Percentiles rank a stretch among this genome's conserved stretches.
phyloP scores from a whole-genome alignment of 75 land plant species.

The Picea sitchensis region DNA sequence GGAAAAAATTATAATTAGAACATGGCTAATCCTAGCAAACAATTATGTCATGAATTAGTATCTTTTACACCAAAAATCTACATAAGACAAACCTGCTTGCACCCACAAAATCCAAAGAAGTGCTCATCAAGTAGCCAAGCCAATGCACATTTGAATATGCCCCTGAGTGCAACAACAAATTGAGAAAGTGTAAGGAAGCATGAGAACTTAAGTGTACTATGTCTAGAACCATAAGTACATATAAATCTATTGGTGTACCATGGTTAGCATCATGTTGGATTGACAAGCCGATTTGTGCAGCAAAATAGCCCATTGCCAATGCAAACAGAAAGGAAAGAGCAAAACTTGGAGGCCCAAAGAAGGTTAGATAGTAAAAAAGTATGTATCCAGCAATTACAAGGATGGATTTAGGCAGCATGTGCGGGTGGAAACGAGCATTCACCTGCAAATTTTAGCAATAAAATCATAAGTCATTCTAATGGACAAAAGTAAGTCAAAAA shows the following conservation, averaged over 20 bases:
- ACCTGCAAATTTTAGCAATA: constrained; percentile 23
- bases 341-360: constrained; percentile 31
- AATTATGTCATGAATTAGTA: background rate
- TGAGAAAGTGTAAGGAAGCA: background rate
- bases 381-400: constrained; percentile 23
- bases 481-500: background rate
- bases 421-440: constrained; percentile 37
- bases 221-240: background rate
- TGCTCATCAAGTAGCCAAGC: constrained; percentile 44
- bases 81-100: constrained; percentile 39
- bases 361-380: constrained; percentile 34
- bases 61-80: background rate
- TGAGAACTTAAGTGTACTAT: background rate
- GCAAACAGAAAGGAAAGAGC: constrained; percentile 22
- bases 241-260: constrained; percentile 19
- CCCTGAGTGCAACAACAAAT: constrained; percentile 16
- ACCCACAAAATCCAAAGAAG: constrained; percentile 40
- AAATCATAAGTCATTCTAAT: background rate
- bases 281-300: constrained; percentile 47
- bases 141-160: constrained; percentile 21
- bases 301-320: constrained; percentile 36
- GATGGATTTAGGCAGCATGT: constrained; percentile 40
- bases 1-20: constrained; percentile 1
- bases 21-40: background rate
- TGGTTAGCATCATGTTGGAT: constrained; percentile 52